These are phyloP conservation scores for Backusella morwellensis DNA, from an alignment of 192 early-diverging fungal species.

Conservation along the genomic window DNA sequence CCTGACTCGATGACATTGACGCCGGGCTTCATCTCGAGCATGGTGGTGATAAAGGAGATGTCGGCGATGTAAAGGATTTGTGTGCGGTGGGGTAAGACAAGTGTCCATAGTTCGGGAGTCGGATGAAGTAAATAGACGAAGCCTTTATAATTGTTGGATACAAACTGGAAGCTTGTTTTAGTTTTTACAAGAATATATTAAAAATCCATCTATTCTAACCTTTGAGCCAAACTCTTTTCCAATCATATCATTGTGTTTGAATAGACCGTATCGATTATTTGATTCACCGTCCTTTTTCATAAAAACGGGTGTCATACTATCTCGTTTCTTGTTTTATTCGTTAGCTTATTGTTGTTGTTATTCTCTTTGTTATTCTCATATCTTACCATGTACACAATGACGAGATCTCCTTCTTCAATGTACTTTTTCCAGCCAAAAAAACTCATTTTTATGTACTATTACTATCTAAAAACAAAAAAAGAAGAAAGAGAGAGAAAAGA, in stretches of 20 bases:
- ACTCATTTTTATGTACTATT: slow-evolving; percentile 19
- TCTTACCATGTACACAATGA: slow-evolving; percentile 71
- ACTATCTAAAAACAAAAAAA: background rate
- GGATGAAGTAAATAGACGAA: slow-evolving; percentile 87
- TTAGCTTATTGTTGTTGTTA: too few relatives aligned
- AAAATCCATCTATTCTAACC: slow-evolving; percentile 29
- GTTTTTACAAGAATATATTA: background rate
- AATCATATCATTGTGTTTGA: slow-evolving; percentile 80
- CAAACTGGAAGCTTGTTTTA: slow-evolving; percentile 40
- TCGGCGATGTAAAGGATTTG: slow-evolving; percentile 96
- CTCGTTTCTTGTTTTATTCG: slow-evolving; percentile 52
- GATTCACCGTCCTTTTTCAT: slow-evolving; percentile 59
- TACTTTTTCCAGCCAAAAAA: slow-evolving; percentile 32
- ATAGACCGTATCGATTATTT: slow-evolving; percentile 81
- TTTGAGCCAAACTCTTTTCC: slow-evolving; percentile 85
- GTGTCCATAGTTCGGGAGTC: slow-evolving; percentile 96
- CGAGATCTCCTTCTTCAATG: slow-evolving; percentile 79
- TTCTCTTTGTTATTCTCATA: background rate
- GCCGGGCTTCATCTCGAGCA: slow-evolving; percentile 85
- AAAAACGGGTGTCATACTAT: slow-evolving; percentile 63
- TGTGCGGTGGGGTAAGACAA: slow-evolving; percentile 88
- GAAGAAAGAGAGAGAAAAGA: background rate
- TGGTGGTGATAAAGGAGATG: slow-evolving; percentile 84
- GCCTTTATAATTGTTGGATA: slow-evolving; percentile 59
- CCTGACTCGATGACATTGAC: slow-evolving; percentile 83